phyloP scores from a whole-genome alignment of 371 early-diverging fungal genomes.

The Actinomucor elegans region DNA sequence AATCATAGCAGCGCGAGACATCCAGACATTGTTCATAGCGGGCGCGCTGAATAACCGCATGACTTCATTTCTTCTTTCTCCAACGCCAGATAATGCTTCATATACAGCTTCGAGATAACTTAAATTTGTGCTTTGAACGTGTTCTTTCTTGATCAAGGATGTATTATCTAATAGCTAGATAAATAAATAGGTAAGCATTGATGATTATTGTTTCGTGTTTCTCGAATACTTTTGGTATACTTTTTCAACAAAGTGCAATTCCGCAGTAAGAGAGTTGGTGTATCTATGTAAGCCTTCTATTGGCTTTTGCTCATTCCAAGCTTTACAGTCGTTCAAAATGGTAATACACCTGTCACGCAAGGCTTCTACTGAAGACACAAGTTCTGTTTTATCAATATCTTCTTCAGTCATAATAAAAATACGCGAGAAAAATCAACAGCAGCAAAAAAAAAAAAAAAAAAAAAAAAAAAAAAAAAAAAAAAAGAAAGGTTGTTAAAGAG shows the following conservation, averaged over 20 bases:
- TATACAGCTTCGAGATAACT: constrained; percentile 46
- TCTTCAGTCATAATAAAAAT: no score
- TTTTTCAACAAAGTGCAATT: constrained; percentile 23
- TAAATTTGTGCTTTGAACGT: constrained; percentile 44
- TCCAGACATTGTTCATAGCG: constrained; percentile 22
- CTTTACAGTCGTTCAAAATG: constrained; percentile 16
- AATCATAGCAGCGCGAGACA: constrained; percentile 31
- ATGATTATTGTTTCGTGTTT: not conserved
- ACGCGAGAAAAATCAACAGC: no score
- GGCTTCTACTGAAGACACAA: constrained; percentile 4
- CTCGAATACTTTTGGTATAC: no score
- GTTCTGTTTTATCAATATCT: not conserved
- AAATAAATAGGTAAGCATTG: not conserved
- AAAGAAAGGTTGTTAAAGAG: no score
- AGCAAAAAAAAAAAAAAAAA: no score
- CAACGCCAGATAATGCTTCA: constrained; percentile 30
- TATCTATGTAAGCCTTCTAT: constrained; percentile 23
- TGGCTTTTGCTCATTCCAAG: constrained; percentile 13
- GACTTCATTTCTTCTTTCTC: constrained; percentile 20
- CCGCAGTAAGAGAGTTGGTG: constrained; percentile 19
- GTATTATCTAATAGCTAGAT: constrained; percentile 35
- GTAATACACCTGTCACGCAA: constrained; percentile 6
- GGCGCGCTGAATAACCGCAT: constrained; percentile 33
- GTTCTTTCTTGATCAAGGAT: constrained; percentile 32
- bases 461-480: no score